Conservation (phyloP, 441 rosid species). For the Sinapis alba region DNA sequence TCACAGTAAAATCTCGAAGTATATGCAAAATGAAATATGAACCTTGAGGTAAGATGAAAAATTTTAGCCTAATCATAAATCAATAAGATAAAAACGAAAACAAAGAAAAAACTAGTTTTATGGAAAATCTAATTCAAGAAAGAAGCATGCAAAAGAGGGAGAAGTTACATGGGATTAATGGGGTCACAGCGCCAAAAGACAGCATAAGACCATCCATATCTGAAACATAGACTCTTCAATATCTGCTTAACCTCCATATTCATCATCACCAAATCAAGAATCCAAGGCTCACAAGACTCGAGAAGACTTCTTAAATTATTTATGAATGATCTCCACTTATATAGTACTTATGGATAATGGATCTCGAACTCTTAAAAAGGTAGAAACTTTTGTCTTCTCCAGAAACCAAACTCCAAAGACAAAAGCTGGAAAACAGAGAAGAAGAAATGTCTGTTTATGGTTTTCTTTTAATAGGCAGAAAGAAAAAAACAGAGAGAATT, state of each 20-base stretch:
- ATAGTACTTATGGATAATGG: not conserved
- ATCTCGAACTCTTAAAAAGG: conserved; percentile 34
- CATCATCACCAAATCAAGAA: conserved; percentile 43
- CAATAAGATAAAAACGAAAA: not conserved
- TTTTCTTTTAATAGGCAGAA: not conserved
- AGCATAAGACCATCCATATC: conserved; percentile 84
- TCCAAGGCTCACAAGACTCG: not conserved
- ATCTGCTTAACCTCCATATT: conserved; percentile 54
- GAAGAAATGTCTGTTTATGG: conserved; percentile 22
- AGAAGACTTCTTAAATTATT: not conserved
- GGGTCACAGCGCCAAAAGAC: conserved; percentile 79
- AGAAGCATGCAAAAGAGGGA: not conserved
- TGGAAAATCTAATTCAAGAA: not conserved
- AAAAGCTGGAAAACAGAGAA: conserved; percentile 13
- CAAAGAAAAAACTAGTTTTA: too few species aligned
- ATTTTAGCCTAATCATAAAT: not conserved
- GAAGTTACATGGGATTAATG: conserved; percentile 63
- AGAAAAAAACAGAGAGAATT: conserved; percentile 17
- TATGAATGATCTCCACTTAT: not conserved
- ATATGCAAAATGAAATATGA: not conserved
- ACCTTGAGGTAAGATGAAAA: not conserved
- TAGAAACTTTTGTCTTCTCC: conserved; percentile 25
- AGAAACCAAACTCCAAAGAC: conserved; percentile 33
- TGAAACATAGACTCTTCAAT: conserved; percentile 66
- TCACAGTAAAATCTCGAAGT: not conserved